A percentile compares a stretch with the other conserved stretches of the same genome.
Evolutionary conservation across 1,284 basidiomycete species (phyloP).

Genomic region (Hemileia vastatrix): DNA sequence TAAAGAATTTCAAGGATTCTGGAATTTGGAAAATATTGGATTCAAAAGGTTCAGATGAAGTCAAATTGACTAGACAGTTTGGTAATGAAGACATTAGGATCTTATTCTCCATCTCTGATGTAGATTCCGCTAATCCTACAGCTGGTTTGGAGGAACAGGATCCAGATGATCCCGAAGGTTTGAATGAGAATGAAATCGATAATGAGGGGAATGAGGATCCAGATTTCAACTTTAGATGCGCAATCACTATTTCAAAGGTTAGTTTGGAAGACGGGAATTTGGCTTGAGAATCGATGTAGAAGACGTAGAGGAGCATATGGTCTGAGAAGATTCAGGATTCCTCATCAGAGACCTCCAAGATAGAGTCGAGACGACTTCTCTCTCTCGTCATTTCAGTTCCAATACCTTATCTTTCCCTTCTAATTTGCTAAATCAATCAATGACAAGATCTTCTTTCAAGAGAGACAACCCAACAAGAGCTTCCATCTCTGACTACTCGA

Average conservation of each 20-base stretch:
- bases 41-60: slow-evolving; percentile 65
- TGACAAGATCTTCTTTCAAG: slow-evolving; percentile 46
- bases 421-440: slow-evolving; percentile 37
- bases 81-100: slow-evolving; percentile 76
- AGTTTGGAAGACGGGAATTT: slow-evolving; percentile 21
- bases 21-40: slow-evolving; percentile 79
- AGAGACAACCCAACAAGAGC: too few relatives aligned
- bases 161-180: slow-evolving; percentile 45
- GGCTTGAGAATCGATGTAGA: too few relatives aligned
- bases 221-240: slow-evolving; percentile 60
- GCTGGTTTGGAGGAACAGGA: slow-evolving; percentile 45
- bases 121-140: slow-evolving; percentile 48
- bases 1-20: slow-evolving; percentile 62
- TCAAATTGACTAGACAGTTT: slow-evolving; percentile 68
- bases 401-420: slow-evolving; percentile 13
- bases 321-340: too few relatives aligned
- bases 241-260: slow-evolving; percentile 75
- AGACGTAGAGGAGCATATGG: too few relatives aligned
- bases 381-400: slow-evolving; percentile 17
- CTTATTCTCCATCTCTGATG: slow-evolving; percentile 73
- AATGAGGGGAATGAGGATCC: slow-evolving; percentile 29
- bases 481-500: background rate
- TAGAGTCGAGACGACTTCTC: too few relatives aligned
- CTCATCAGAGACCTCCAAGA: too few relatives aligned
- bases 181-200: slow-evolving; percentile 34